phyloP scores from a whole-genome alignment of 768 basidiomycete genomes.

The Tulasnella sp. region DNA sequence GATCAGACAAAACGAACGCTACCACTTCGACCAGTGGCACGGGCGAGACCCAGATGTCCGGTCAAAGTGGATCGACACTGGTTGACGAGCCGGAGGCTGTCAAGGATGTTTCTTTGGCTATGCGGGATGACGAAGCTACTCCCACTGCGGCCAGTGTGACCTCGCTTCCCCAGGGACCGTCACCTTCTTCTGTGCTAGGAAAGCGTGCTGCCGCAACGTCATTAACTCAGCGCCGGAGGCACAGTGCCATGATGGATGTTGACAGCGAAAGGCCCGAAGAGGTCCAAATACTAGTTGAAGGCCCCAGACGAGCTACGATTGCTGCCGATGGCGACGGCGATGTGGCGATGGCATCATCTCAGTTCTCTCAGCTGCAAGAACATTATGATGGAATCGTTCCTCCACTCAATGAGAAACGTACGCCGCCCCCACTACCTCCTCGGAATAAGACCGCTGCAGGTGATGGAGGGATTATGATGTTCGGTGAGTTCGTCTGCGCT shows the following conservation, averaged over 20 bases:
- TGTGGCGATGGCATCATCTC: background rate
- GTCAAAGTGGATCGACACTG: constrained; percentile 64
- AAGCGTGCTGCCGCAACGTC: too few species aligned
- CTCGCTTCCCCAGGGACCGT: too few species aligned
- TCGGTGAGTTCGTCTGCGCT: constrained; percentile 41
- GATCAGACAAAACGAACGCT: constrained; percentile 26
- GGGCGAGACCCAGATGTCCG: background rate
- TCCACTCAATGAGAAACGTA: background rate
- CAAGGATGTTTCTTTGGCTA: constrained; percentile 20
- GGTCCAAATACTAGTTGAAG: too few species aligned
- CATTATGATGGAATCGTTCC: too few species aligned
- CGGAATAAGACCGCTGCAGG: constrained; percentile 34
- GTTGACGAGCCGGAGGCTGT: constrained; percentile 51
- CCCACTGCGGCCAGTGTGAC: too few species aligned
- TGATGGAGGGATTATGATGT: constrained; percentile 79
- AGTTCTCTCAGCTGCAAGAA: background rate
- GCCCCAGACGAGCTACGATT: background rate
- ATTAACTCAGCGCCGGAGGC: too few species aligned
- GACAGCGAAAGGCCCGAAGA: too few species aligned
- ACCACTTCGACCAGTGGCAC: background rate
- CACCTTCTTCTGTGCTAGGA: too few species aligned
- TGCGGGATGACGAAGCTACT: too few species aligned
- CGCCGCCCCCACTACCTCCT: constrained; percentile 45
- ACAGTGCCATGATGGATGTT: too few species aligned
- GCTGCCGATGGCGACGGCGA: background rate